Evolutionary conservation across 768 basidiomycete genomes (phyloP), one percentile per base, ranked within the genome.

Genomic region (Porphyrellus cyaneotinctus): DNA sequence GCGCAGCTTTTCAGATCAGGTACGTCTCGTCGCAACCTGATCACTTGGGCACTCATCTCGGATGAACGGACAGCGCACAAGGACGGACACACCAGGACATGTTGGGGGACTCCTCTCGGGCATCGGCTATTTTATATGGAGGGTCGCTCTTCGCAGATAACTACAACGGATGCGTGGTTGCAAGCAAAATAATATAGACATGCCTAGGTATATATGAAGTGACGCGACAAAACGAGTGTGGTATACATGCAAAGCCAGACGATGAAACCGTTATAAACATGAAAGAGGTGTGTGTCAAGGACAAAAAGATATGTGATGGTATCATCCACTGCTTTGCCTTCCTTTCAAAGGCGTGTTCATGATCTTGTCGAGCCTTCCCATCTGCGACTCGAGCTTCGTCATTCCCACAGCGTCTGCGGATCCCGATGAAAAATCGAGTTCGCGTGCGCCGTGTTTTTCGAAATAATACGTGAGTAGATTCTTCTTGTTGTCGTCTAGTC

Each of bases 401-500:
- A 87, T 76, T 28, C 86, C 80, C 15, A 71, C 71, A 7, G 46
- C 49, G 0, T 63, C 69, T 10, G 73, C 72, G 35, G 65, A 65
- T 5, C 65, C 66, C 24, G 62, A 63, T 13, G 63, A 65, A 46
- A 69, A 70, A 47, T 68, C 67, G 46, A 67, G 59, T 39, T 81
- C 87, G 20, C 91, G 76, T 11, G 80, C 87, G 30, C 84, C 84
- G 61, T 92, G 88, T 67, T 92, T 93, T 67, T 92, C 91, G 58
- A 94, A 94, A 51, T 91, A 74, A 59, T 94, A 94, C 2, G 91
- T 91, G 44, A 94, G 74, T 17, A 93, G 74, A 64, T 94, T 92
- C 76, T 91, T 92, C 77, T 93, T 91, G 61, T 90, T 89, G 54
- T 91, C 87, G n/a, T 88, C 83, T 37, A 94, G 75, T 6, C 87